Percentiles rank a stretch among this genome's conserved stretches.
These are phyloP conservation scores for Aureobasidium sp. DNA, from an alignment of 2,329 filamentous ascomycete species.

Conservation along the genomic window DNA sequence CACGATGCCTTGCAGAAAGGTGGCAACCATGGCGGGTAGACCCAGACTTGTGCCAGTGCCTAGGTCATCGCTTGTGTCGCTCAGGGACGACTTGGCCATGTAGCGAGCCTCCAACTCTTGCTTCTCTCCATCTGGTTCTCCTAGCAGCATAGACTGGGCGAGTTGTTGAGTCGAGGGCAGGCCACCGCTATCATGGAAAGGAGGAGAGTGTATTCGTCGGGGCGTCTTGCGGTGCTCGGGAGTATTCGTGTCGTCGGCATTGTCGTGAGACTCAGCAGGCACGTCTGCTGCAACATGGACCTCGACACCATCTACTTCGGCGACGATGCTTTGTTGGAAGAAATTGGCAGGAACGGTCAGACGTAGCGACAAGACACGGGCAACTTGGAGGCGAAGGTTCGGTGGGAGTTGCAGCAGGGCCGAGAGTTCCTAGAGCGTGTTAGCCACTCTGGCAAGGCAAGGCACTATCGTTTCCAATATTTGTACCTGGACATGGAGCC, in stretches of 20 bases:
- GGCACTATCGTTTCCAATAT: neutral
- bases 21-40: constrained; percentile 62
- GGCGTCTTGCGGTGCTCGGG: constrained; percentile 31
- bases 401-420: constrained; percentile 66
- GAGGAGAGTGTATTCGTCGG: constrained; percentile 28
- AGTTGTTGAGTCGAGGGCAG: constrained; percentile 66
- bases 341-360: constrained; percentile 84
- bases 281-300: constrained; percentile 42
- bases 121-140: constrained; percentile 60
- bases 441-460: neutral
- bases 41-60: constrained; percentile 67
- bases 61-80: constrained; percentile 52
- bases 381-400: constrained; percentile 63
- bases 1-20: constrained; percentile 65
- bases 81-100: constrained; percentile 53
- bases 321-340: constrained; percentile 72
- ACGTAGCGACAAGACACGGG: constrained; percentile 67
- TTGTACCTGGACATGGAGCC: constrained; percentile 66
- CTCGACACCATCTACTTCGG: constrained; percentile 76
- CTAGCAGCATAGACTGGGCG: constrained; percentile 70
- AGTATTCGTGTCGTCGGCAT: constrained; percentile 24
- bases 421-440: constrained; percentile 63
- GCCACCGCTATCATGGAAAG: constrained; percentile 26
- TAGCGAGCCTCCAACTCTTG: constrained; percentile 62
- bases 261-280: neutral